Conservation (phyloP, 441 rosid genomes). For the Viola pubescens region DNA sequence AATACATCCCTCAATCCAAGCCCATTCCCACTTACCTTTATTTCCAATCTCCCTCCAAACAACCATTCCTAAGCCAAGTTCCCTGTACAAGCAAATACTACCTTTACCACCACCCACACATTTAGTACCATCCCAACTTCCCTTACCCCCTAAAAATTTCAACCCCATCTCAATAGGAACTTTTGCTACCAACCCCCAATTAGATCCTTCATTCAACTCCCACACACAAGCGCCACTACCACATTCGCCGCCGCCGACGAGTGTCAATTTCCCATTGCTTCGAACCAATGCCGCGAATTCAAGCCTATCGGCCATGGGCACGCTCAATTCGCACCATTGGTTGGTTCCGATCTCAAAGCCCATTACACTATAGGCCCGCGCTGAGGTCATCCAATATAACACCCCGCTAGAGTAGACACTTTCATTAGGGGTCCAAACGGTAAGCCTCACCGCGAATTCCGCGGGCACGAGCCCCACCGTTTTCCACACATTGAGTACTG, state of each 20-base stretch:
- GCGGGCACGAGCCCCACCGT: slow-evolving; percentile 26
- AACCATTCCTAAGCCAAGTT: slow-evolving; percentile 41
- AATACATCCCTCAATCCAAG: slow-evolving; percentile 39
- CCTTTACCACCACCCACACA: slow-evolving; percentile 32
- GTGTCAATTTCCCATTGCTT: slow-evolving; percentile 25
- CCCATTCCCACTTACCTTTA: slow-evolving; percentile 36
- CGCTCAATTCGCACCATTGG: slow-evolving; percentile 39
- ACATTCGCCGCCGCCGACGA: slow-evolving; percentile 30
- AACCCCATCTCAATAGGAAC: slow-evolving; percentile 30
- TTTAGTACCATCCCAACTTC: slow-evolving; percentile 34
- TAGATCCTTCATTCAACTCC: slow-evolving; percentile 29
- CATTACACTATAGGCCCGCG: slow-evolving; percentile 48
- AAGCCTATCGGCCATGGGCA: slow-evolving; percentile 35
- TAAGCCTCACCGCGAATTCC: slow-evolving; percentile 44
- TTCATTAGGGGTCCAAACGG: slow-evolving; percentile 53
- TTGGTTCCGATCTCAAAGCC: slow-evolving; percentile 28
- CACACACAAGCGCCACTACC: slow-evolving; percentile 24
- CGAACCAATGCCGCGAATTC: slow-evolving; percentile 34
- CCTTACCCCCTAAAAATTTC: slow-evolving; percentile 25
- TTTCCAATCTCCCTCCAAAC: slow-evolving; percentile 31
- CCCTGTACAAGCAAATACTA: slow-evolving; percentile 34
- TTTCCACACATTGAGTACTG: slow-evolving; percentile 26
- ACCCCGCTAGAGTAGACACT: slow-evolving; percentile 32
- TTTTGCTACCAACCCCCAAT: slow-evolving; percentile 29
- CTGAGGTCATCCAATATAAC: slow-evolving; percentile 54